Evolutionary conservation across 2,329 filamentous ascomycete genomes (phyloP).

Genomic region (Ophiocordyceps camponoti-saundersi): DNA sequence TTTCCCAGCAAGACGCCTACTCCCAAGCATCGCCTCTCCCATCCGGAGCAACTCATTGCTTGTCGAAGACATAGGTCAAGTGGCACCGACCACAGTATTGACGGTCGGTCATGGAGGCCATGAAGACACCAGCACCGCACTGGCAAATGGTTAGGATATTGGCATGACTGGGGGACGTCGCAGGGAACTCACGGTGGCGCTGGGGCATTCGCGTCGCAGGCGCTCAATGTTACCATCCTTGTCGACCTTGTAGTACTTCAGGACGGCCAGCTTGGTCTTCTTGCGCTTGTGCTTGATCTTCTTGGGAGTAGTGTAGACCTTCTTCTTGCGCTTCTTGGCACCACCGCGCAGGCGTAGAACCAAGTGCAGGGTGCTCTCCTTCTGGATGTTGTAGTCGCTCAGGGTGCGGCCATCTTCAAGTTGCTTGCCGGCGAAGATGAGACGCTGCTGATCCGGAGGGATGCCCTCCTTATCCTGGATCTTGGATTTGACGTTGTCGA

Average conservation of each 20-base stretch:
- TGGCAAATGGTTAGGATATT: slow-evolving; percentile 17
- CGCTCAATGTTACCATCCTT: slow-evolving; percentile 99
- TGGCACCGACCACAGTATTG: slow-evolving; percentile 82
- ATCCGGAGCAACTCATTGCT: slow-evolving; percentile 27
- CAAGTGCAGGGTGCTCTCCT: slow-evolving; percentile 97
- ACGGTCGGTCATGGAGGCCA: slow-evolving; percentile 99
- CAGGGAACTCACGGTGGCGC: slow-evolving; percentile 53
- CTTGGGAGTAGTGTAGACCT: slow-evolving; percentile 99
- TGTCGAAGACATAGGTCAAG: slow-evolving; percentile 58
- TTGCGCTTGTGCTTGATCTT: slow-evolving; percentile 99
- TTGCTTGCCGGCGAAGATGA: slow-evolving; percentile 99
- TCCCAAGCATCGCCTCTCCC: slow-evolving; percentile 9
- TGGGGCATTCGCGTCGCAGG: slow-evolving; percentile 92
- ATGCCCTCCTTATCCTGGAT: slow-evolving; percentile 98
- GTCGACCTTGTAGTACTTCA: slow-evolving; percentile 99
- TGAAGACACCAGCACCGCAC: slow-evolving; percentile 99
- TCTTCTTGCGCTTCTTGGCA: slow-evolving; percentile 99
- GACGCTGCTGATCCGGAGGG: slow-evolving; percentile 94
- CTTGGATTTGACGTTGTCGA: slow-evolving; percentile 99
- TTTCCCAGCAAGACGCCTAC: slow-evolving; percentile 11
- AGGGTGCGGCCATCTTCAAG: slow-evolving; percentile 98
- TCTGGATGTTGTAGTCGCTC: slow-evolving; percentile 99
- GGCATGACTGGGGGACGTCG: neutral
- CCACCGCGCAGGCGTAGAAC: slow-evolving; percentile 97
- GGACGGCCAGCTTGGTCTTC: slow-evolving; percentile 99